Evolutionary conservation across 2,329 filamentous ascomycete species (phyloP).

Genomic region (Colletotrichum shisoi): DNA sequence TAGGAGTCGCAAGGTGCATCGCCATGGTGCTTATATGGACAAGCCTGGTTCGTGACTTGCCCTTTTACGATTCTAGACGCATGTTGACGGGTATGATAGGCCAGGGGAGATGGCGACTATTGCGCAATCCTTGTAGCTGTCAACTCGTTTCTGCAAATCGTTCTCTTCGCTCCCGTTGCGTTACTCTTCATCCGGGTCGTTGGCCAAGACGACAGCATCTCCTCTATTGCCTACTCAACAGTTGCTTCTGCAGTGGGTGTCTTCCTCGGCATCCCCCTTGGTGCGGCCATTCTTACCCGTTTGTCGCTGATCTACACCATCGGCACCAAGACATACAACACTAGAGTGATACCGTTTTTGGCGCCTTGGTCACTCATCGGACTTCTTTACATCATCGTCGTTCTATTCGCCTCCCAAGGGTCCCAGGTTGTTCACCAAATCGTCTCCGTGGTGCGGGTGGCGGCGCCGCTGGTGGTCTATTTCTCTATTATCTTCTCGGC

Average conservation of each 20-base stretch:
- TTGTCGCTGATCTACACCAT: slow-evolving; percentile 64
- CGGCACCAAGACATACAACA: slow-evolving; percentile 69
- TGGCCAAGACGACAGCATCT: slow-evolving; percentile 54
- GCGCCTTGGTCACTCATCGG: slow-evolving; percentile 82
- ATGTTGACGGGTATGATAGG: slow-evolving; percentile 45
- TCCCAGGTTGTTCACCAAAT: slow-evolving; percentile 80
- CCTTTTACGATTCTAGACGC: rapidly evolving
- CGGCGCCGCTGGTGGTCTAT: slow-evolving; percentile 82
- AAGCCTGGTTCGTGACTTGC: slow-evolving; percentile 53
- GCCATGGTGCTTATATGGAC: slow-evolving; percentile 85
- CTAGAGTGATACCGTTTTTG: slow-evolving; percentile 72
- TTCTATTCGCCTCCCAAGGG: slow-evolving; percentile 86
- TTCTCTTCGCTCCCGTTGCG: slow-evolving; percentile 74
- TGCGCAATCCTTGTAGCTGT: slow-evolving; percentile 81
- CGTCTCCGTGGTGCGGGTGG: slow-evolving; percentile 80
- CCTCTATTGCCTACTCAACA: slow-evolving; percentile 64
- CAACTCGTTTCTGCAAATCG: slow-evolving; percentile 78
- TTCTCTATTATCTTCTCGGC: slow-evolving; percentile 77
- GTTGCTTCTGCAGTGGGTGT: slow-evolving; percentile 83
- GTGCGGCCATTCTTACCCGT: slow-evolving; percentile 78
- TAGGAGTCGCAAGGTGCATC: slow-evolving; percentile 85
- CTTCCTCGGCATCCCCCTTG: slow-evolving; percentile 85
- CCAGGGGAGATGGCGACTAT: slow-evolving; percentile 80
- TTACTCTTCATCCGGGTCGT: slow-evolving; percentile 76
- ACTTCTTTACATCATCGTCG: slow-evolving; percentile 84